Percentiles rank a stretch among this genome's conserved stretches.
Conservation (phyloP, 805 yeast genomes). For the Nakazawaea ishiwadae region DNA sequence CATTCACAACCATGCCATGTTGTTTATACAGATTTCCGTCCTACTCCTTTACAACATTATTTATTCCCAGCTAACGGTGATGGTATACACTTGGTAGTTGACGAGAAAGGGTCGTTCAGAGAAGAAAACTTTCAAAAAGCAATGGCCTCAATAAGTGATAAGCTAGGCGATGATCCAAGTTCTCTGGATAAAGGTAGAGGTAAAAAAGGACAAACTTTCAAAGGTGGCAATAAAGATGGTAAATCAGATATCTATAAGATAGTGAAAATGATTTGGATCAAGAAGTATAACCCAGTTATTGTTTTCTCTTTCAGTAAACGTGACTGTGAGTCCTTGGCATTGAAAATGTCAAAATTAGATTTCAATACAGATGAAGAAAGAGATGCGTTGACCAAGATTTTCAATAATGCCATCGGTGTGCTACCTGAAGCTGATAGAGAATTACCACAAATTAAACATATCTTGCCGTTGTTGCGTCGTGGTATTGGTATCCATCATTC, state of each 20-base stretch:
- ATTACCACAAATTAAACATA: constrained; percentile 90
- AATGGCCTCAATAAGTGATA: constrained; percentile 86
- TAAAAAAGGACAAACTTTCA: constrained; percentile 74
- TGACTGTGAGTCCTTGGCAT: constrained; percentile 91
- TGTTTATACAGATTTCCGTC: constrained; percentile 97
- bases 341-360: constrained; percentile 93
- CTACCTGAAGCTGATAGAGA: constrained; percentile 89
- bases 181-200: constrained; percentile 55
- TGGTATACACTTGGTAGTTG: constrained; percentile 96
- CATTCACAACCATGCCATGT: constrained; percentile 98
- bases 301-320: constrained; percentile 97
- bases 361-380: constrained; percentile 94
- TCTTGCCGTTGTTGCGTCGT: constrained; percentile 81
- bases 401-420: constrained; percentile 82
- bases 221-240: constrained; percentile 79
- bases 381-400: constrained; percentile 83
- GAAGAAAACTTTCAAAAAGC: constrained; percentile 99
- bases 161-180: constrained; percentile 78
- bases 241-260: constrained; percentile 90
- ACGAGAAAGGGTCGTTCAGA: constrained; percentile 91
- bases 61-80: constrained; percentile 98
- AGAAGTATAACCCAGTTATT: constrained; percentile 95
- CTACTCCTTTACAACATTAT: constrained; percentile 97
- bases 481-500: constrained; percentile 99
- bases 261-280: constrained; percentile 96